A percentile compares a stretch with the other conserved stretches of the same genome.
Evolutionary conservation across 1,139 yeast genomes (phyloP).

Genomic region (Pichia norvegensis): DNA sequence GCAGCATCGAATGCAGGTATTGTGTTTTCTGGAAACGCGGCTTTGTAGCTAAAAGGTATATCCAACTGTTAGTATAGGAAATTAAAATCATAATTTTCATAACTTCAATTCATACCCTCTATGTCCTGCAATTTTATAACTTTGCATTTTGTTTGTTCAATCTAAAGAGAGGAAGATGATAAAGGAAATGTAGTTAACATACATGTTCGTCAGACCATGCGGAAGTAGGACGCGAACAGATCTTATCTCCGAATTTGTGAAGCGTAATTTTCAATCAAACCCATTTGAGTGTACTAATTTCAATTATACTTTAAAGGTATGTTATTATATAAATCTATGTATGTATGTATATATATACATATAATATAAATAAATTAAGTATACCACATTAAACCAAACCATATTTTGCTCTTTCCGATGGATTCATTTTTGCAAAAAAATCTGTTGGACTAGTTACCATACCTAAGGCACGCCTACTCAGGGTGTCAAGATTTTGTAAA

Average conservation of each 20-base stretch:
- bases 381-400: conserved; percentile 23
- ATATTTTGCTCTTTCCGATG: conserved; percentile 36
- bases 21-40: conserved; percentile 72
- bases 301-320: too few species aligned
- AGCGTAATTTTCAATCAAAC: too few species aligned
- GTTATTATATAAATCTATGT: too few species aligned
- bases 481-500: conserved; percentile 55
- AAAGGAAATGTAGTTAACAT: too few species aligned
- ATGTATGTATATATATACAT: too few species aligned
- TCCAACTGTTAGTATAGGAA: not conserved
- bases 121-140: conserved; percentile 22
- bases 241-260: too few species aligned
- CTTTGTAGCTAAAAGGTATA: conserved; percentile 35
- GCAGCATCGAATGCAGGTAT: conserved; percentile 66
- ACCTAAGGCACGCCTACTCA: conserved; percentile 73
- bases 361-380: not conserved
- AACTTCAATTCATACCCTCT: conserved; percentile 22
- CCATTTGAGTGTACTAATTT: too few species aligned
- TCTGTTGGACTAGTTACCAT: conserved; percentile 73
- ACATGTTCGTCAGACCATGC: too few species aligned
- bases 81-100: too few species aligned
- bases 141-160: not conserved
- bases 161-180: too few species aligned
- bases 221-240: too few species aligned
- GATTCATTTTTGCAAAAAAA: conserved; percentile 48